Percentiles rank a stretch among this genome's conserved stretches.
These are phyloP conservation scores for Iris pallida DNA, from an alignment of 116 monocot genomes.

Conservation along the genomic window DNA sequence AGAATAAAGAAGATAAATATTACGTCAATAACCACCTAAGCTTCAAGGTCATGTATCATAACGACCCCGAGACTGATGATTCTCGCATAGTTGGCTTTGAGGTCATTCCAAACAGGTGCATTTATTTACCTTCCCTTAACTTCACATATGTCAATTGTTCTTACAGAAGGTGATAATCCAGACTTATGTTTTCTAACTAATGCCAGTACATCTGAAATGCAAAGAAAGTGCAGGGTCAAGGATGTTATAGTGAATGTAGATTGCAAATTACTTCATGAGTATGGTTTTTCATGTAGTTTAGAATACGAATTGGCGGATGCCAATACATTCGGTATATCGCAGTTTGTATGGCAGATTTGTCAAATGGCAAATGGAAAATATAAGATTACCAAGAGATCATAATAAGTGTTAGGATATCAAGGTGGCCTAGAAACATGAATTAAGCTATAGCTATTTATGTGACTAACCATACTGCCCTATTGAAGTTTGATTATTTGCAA, in stretches of 20 bases:
- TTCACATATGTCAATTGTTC: too few species aligned
- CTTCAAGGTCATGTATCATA: constrained; percentile 77
- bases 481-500: constrained; percentile 8
- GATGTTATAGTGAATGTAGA: too few species aligned
- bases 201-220: too few species aligned
- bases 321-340: too few species aligned
- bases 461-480: neutral
- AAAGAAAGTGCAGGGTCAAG: too few species aligned
- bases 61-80: constrained; percentile 45
- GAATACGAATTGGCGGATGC: too few species aligned
- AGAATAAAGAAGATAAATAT: constrained; percentile 18
- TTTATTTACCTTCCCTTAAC: neutral
- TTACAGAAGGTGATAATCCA: too few species aligned
- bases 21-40: constrained; percentile 64
- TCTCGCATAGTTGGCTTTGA: constrained; percentile 89
- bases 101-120: constrained; percentile 70
- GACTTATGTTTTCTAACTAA: too few species aligned
- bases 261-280: too few species aligned
- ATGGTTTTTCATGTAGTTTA: too few species aligned
- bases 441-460: neutral
- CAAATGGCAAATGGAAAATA: constrained; percentile 94
- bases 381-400: constrained; percentile 25
- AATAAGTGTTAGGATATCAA: constrained; percentile 1
- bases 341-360: constrained; percentile 96
- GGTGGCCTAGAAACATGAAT: neutral